Evolutionary conservation across 1,139 yeast genomes (phyloP).

Genomic region (Lodderomyces parapsilosis): DNA sequence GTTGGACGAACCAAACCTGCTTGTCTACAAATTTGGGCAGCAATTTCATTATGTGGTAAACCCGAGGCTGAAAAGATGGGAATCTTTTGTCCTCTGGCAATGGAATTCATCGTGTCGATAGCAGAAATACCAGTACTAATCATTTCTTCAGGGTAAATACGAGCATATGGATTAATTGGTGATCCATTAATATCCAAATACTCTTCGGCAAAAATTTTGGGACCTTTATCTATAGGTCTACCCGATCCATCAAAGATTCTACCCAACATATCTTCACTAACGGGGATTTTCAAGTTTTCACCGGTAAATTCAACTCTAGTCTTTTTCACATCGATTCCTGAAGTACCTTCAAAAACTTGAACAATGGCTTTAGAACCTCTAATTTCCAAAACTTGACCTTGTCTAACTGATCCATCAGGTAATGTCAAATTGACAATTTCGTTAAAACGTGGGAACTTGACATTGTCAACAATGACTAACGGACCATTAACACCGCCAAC

Average conservation of each 20-base stretch:
- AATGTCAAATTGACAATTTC: constrained; percentile 95
- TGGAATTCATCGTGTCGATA: constrained; percentile 98
- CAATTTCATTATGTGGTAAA: constrained; percentile 98
- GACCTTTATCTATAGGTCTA: constrained; percentile 97
- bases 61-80: constrained; percentile 99
- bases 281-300: constrained; percentile 86
- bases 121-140: constrained; percentile 98
- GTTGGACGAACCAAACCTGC: constrained; percentile 99
- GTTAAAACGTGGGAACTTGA: constrained; percentile 92
- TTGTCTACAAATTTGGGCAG: constrained; percentile 99
- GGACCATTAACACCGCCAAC: constrained; percentile 99
- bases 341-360: constrained; percentile 97
- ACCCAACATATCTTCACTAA: constrained; percentile 95
- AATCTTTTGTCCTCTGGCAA: constrained; percentile 99
- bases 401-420: constrained; percentile 92
- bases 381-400: constrained; percentile 97
- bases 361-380: constrained; percentile 97
- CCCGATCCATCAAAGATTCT: constrained; percentile 99
- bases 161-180: constrained; percentile 96
- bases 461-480: constrained; percentile 90
- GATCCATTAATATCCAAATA: constrained; percentile 97
- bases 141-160: constrained; percentile 99
- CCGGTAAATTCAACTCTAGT: constrained; percentile 98
- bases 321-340: constrained; percentile 96
- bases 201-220: constrained; percentile 97